Evolutionary conservation across 2,329 filamentous ascomycete species (phyloP).

Genomic region (Didymella exigua): DNA sequence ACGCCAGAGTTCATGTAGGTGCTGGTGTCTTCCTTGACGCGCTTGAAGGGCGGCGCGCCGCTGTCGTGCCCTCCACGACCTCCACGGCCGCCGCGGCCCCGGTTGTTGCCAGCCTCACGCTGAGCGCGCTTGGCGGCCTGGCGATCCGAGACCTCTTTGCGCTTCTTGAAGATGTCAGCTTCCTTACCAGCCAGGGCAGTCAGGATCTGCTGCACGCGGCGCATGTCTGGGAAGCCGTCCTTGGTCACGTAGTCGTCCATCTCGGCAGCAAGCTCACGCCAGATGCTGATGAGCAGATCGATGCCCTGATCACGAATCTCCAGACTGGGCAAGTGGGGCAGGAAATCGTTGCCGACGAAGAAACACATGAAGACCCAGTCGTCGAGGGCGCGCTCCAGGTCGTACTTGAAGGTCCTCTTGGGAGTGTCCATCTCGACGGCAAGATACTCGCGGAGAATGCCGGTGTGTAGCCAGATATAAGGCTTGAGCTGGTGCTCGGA

Average conservation of each 20-base stretch:
- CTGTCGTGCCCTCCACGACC: slow-evolving; percentile 40
- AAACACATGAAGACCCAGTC: slow-evolving; percentile 99
- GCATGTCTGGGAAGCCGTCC: slow-evolving; percentile 88
- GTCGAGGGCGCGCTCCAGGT: slow-evolving; percentile 91
- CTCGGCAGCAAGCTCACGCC: slow-evolving; percentile 85
- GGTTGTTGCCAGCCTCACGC: slow-evolving; percentile 57
- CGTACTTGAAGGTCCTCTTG: slow-evolving; percentile 83
- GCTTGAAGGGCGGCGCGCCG: slow-evolving; percentile 37
- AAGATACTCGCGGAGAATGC: slow-evolving; percentile 88
- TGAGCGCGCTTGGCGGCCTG: slow-evolving; percentile 70
- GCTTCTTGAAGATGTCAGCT: slow-evolving; percentile 86
- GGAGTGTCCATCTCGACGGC: slow-evolving; percentile 86
- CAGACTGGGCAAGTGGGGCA: slow-evolving; percentile 94
- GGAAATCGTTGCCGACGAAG: slow-evolving; percentile 97
- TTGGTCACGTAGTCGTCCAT: slow-evolving; percentile 98
- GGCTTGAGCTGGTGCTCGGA: slow-evolving; percentile 70
- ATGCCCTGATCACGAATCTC: slow-evolving; percentile 98
- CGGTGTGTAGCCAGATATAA: slow-evolving; percentile 97
- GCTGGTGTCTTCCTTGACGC: slow-evolving; percentile 43
- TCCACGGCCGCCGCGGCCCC: slow-evolving; percentile 25
- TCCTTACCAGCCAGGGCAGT: slow-evolving; percentile 89
- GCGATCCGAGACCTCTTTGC: slow-evolving; percentile 84
- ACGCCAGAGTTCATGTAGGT: slow-evolving; percentile 45
- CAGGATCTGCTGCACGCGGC: slow-evolving; percentile 84
- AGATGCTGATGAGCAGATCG: slow-evolving; percentile 93